phyloP scores from a whole-genome alignment of 805 yeast genomes.

The Sugiyamaella boreocaroliniensis region DNA sequence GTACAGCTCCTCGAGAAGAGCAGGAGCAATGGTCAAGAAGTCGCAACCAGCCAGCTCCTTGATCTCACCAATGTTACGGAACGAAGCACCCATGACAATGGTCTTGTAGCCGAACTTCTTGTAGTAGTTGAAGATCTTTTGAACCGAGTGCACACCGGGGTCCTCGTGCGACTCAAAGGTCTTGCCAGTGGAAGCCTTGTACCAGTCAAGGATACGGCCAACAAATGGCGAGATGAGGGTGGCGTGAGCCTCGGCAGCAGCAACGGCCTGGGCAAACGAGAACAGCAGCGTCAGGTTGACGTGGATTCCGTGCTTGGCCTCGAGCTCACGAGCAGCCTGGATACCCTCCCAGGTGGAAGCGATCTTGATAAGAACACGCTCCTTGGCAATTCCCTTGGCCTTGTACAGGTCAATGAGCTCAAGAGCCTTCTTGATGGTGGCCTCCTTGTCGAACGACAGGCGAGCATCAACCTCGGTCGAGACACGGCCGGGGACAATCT shows the following conservation, averaged over 20 bases:
- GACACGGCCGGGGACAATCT: slow-evolving; percentile 97
- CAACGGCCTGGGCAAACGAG: slow-evolving; percentile 96
- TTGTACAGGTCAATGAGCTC: slow-evolving; percentile 84
- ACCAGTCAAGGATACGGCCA: slow-evolving; percentile 98
- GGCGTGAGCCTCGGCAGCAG: slow-evolving; percentile 95
- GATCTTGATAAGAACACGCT: slow-evolving; percentile 87
- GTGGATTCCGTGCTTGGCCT: slow-evolving; percentile 84
- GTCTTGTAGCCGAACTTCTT: slow-evolving; percentile 94
- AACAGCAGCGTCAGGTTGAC: slow-evolving; percentile 91
- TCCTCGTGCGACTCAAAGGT: slow-evolving; percentile 72
- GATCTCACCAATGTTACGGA: slow-evolving; percentile 95
- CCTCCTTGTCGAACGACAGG: slow-evolving; percentile 91
- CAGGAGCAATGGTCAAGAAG: slow-evolving; percentile 91
- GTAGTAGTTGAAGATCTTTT: slow-evolving; percentile 90
- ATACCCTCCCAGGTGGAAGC: slow-evolving; percentile 99
- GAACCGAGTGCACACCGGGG: slow-evolving; percentile 95
- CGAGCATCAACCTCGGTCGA: slow-evolving; percentile 99
- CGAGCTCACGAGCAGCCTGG: slow-evolving; percentile 95
- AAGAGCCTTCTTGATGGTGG: slow-evolving; percentile 87
- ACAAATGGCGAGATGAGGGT: slow-evolving; percentile 98
- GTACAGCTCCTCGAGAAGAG: slow-evolving; percentile 78
- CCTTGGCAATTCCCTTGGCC: slow-evolving; percentile 77
- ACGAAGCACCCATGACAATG: slow-evolving; percentile 99
- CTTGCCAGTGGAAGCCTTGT: slow-evolving; percentile 89
- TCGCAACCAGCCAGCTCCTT: slow-evolving; percentile 96